Conservation (phyloP, 225 moss, liverwort and hornwort species). For the Polytrichum commune region DNA sequence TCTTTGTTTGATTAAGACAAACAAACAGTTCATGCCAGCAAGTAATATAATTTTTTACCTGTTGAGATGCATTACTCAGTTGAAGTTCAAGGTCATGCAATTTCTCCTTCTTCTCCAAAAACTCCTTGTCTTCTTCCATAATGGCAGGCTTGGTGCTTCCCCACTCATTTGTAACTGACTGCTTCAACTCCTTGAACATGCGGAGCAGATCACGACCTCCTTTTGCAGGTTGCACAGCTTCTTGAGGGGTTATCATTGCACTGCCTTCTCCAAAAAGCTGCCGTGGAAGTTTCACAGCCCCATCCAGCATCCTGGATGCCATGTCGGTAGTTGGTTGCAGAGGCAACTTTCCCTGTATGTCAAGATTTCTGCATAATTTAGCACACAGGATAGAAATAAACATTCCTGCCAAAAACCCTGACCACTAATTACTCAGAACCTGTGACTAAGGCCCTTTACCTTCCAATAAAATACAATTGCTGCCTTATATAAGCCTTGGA, state of each 20-base stretch:
- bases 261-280: constrained; percentile 69
- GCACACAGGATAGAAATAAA: neutral
- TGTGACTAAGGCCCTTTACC: neutral
- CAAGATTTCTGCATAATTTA: neutral
- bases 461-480: neutral
- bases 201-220: constrained; percentile 64
- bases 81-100: constrained; percentile 58
- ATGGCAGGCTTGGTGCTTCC: constrained; percentile 47
- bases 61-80: constrained; percentile 68
- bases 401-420: neutral
- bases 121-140: constrained; percentile 61
- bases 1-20: neutral
- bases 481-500: neutral
- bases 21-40: neutral
- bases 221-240: constrained; percentile 56
- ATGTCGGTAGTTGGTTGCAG: constrained; percentile 55
- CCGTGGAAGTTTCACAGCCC: constrained; percentile 62
- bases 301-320: constrained; percentile 68
- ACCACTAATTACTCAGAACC: neutral
- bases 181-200: constrained; percentile 62
- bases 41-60: constrained; percentile 18
- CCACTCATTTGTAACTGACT: constrained; percentile 68
- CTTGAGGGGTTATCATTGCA: constrained; percentile 41
- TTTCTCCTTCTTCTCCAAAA: constrained; percentile 60
- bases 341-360: constrained; percentile 57